Evolutionary conservation across 1,139 yeast species (phyloP), one percentile per base, ranked within the genome.

Genomic region (Zygosaccharomyces sapae): DNA sequence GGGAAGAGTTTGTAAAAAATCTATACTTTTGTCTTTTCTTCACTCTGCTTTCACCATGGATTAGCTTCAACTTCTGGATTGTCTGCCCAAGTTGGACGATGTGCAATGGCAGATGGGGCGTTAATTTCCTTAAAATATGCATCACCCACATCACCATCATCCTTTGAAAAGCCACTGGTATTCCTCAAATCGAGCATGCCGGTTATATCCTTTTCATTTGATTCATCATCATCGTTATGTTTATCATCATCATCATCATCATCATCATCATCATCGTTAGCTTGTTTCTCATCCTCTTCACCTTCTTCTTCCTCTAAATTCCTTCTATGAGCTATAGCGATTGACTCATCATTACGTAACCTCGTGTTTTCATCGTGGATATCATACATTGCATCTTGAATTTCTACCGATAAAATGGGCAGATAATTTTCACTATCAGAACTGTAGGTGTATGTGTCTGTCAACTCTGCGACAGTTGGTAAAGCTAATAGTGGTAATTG

Each of bases 341-440:
- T 47, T 8, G 41, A 46, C 9, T 50, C 55, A 19, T 55, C 51
- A 34, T 52, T 51, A 34, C 61, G 56, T 29, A 54, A 33, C 38
- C 59, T 66, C 13, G 52, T 51, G 46, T 65, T 68, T 34, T 68
- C 71, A 44, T 76, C 80, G 49, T 73, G 76, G 19, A 83, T 72
- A 39, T 81, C 85, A 55, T 82, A 89, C 33, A 83, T 67, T 42
- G 75, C 79, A 61, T 85, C 94, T 49, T 79, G 67, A 2, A 83
- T 68, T 5, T 72, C 73, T 25, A 79, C 67, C 0, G 89, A 86
- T 45, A 85, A 66, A 19, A 77, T 69, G 2, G 94, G 92, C 59
- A 80, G 85, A 57, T 71, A 80, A 5, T 49, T 48, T 19, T 53
- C 46, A 16, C 52, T 52, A 48, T 77, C 83, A 19, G 76, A 61